These are phyloP conservation scores for Oropetium thomaeum DNA, from an alignment of 176 grass and related monocot species.

Conservation along the genomic window DNA sequence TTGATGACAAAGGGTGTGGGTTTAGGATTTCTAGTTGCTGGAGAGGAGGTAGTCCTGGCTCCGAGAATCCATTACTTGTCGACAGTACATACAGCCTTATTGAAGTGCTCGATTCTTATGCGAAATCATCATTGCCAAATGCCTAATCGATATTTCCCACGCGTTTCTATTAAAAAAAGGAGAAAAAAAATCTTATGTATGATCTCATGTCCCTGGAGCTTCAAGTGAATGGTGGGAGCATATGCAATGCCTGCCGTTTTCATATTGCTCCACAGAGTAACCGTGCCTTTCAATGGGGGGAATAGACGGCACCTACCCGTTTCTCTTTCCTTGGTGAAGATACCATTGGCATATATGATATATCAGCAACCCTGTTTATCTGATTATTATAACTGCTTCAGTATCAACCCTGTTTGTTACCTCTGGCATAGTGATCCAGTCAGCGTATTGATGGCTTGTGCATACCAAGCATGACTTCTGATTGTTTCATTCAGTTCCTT, in stretches of 20 bases:
- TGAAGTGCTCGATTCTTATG: not conserved
- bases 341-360: constrained; percentile 44
- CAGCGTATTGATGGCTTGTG: not conserved
- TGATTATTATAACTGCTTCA: not conserved
- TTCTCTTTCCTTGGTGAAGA: constrained; percentile 30
- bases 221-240: constrained; percentile 48
- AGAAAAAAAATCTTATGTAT: not conserved
- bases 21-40: not conserved
- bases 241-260: constrained; percentile 54
- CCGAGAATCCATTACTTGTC: not conserved
- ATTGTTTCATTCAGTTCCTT: not conserved
- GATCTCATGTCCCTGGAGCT: constrained; percentile 29
- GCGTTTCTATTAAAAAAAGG: not conserved
- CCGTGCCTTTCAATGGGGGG: not conserved
- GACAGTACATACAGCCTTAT: not conserved
- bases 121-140: not conserved
- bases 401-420: not conserved
- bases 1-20: not conserved
- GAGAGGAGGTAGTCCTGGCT: not conserved
- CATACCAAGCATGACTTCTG: not conserved
- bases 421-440: not conserved
- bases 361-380: not conserved
- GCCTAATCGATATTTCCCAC: not conserved
- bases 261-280: constrained; percentile 51
- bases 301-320: constrained; percentile 16